Evolutionary conservation across 2,329 filamentous ascomycete genomes (phyloP).

Genomic region (Aureobasidium sp.): DNA sequence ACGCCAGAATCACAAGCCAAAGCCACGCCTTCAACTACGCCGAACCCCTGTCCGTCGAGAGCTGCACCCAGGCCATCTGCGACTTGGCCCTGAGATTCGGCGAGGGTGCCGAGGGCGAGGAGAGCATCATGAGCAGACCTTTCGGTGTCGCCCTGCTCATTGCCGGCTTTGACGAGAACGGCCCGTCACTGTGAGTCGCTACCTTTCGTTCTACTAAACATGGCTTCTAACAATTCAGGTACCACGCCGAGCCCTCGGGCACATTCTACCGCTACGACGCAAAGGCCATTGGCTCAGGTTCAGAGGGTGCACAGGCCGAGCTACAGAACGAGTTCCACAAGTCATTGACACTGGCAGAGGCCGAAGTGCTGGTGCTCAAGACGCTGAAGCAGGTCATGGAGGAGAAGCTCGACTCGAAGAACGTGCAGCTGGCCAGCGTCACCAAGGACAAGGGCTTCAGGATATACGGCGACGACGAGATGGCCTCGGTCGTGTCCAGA

Average conservation of each 20-base stretch:
- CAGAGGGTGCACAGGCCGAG: conserved; percentile 94
- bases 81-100: conserved; percentile 93
- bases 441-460: conserved; percentile 97
- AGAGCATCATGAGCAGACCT: conserved; percentile 96
- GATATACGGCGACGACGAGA: conserved; percentile 97
- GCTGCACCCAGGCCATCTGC: conserved; percentile 97
- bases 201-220: neutral
- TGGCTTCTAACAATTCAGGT: conserved; percentile 42
- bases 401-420: conserved; percentile 98
- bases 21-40: conserved; percentile 98
- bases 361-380: conserved; percentile 92
- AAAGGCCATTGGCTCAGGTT: conserved; percentile 96
- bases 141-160: conserved; percentile 96
- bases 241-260: conserved; percentile 94
- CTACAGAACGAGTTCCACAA: conserved; percentile 99
- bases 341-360: conserved; percentile 86
- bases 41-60: conserved; percentile 90
- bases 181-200: conserved; percentile 66
- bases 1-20: conserved; percentile 95
- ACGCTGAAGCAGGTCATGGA: conserved; percentile 99
- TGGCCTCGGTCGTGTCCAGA: conserved; percentile 84
- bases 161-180: conserved; percentile 94
- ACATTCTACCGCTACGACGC: conserved; percentile 99
- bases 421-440: conserved; percentile 94
- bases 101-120: conserved; percentile 84